phyloP scores from a whole-genome alignment of 108 stramenopile species.

The Heterococcus sp. region DNA sequence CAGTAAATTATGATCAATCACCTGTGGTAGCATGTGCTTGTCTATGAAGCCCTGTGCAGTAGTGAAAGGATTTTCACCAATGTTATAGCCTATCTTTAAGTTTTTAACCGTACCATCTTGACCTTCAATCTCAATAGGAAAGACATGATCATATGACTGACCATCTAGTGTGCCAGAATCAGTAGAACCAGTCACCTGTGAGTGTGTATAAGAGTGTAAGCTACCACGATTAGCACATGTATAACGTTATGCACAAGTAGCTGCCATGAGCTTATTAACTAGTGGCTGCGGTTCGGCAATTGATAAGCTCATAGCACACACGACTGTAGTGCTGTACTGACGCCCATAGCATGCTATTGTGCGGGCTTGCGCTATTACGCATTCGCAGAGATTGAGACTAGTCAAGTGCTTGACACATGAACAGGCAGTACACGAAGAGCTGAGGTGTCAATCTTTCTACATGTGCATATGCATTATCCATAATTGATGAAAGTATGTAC shows the following conservation, averaged over 20 bases:
- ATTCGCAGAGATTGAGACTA: too few relatives aligned
- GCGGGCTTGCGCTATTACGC: background rate
- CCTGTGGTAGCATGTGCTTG: slow-evolving; percentile 77
- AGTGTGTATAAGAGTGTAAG: background rate
- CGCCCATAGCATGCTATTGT: background rate
- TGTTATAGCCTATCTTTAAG: slow-evolving; percentile 88
- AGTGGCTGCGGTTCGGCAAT: background rate
- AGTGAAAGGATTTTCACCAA: slow-evolving; percentile 92
- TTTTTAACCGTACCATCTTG: slow-evolving; percentile 77
- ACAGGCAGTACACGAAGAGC: too few relatives aligned
- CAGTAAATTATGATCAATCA: background rate
- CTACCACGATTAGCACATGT: background rate
- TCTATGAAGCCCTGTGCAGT: slow-evolving; percentile 92
- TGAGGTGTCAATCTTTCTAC: too few relatives aligned
- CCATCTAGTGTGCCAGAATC: slow-evolving; percentile 73
- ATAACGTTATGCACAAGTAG: background rate
- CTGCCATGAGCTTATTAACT: background rate
- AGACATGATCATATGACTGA: slow-evolving; percentile 79
- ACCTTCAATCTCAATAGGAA: slow-evolving; percentile 89
- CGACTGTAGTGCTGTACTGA: too few relatives aligned
- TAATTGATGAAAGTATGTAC: too few relatives aligned
- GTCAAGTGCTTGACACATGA: too few relatives aligned
- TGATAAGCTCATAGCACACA: too few relatives aligned
- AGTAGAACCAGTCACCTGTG: slow-evolving; percentile 77
- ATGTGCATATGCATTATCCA: too few relatives aligned